Conservation (phyloP, 192 early-diverging fungal species). For the Lobosporangium transversale region DNA sequence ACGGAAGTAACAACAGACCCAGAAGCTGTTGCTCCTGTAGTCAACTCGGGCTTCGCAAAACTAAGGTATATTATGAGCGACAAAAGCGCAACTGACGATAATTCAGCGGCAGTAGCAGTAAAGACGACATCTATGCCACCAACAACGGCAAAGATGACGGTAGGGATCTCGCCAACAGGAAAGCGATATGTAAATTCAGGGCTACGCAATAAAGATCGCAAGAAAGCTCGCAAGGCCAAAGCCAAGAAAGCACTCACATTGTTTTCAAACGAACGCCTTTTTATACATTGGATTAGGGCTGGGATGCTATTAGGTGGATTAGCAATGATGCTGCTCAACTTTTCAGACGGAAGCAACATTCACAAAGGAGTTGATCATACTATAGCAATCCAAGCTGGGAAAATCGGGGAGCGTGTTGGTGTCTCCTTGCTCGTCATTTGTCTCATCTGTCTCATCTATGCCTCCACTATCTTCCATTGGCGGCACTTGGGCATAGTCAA, state of each 20-base stretch:
- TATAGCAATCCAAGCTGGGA: neutral
- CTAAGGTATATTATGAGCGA: no score
- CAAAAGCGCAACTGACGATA: no score
- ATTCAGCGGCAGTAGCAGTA: no score
- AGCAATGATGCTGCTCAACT: conserved; percentile 40
- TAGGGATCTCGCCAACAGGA: neutral
- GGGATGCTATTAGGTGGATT: conserved; percentile 28
- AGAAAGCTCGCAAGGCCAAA: conserved; percentile 3
- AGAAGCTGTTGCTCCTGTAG: no score
- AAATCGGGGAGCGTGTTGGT: conserved; percentile 23
- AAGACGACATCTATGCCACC: no score
- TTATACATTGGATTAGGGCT: conserved; percentile 50
- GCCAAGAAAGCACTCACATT: conserved; percentile 12
- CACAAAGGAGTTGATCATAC: neutral
- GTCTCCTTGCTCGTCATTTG: conserved; percentile 24
- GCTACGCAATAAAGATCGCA: conserved; percentile 6
- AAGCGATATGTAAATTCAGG: conserved; percentile 32
- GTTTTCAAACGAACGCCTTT: conserved; percentile 47
- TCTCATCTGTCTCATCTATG: conserved; percentile 25
- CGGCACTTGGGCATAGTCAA: conserved; percentile 26
- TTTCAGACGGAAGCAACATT: conserved; percentile 1
- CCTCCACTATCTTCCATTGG: conserved; percentile 20
- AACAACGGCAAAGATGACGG: no score
- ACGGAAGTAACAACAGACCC: no score
- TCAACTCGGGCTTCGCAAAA: no score